phyloP scores from a whole-genome alignment of 202 grass and related monocot species.

The Carex arenaria region DNA sequence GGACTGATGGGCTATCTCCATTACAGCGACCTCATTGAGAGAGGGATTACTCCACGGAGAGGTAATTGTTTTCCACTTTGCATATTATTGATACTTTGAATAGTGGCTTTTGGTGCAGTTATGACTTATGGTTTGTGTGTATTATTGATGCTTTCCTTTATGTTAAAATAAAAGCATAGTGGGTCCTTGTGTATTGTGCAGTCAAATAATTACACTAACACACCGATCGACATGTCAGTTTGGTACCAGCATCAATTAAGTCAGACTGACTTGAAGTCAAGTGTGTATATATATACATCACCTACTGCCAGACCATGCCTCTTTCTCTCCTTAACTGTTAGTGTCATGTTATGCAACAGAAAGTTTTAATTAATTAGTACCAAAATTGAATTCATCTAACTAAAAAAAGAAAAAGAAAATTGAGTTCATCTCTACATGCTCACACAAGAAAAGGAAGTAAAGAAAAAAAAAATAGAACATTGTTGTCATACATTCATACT shows the following conservation, averaged over 20 bases:
- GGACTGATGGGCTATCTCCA: slow-evolving; percentile 42
- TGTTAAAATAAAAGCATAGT: too few species aligned
- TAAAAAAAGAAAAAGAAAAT: not conserved
- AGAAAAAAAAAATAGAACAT: not conserved
- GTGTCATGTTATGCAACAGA: not conserved
- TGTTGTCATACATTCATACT: not conserved
- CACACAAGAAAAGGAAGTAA: not conserved
- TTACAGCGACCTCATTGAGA: slow-evolving; percentile 22
- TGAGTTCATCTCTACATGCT: not conserved
- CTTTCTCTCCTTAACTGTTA: not conserved
- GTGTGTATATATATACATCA: not conserved
- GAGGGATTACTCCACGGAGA: slow-evolving; percentile 32
- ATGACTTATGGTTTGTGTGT: not conserved
- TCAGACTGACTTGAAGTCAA: not conserved
- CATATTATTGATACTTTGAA: not conserved
- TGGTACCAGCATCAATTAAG: not conserved
- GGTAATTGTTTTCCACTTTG: slow-evolving; percentile 13
- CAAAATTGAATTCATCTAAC: not conserved
- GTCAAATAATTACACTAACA: not conserved
- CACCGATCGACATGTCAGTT: too few species aligned
- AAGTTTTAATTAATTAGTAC: not conserved
- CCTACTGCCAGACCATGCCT: not conserved
- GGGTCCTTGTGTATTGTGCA: not conserved
- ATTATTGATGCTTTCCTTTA: too few species aligned
- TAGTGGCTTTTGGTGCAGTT: not conserved